phyloP scores from a whole-genome alignment of 768 basidiomycete genomes.

The Boletus fagicola region DNA sequence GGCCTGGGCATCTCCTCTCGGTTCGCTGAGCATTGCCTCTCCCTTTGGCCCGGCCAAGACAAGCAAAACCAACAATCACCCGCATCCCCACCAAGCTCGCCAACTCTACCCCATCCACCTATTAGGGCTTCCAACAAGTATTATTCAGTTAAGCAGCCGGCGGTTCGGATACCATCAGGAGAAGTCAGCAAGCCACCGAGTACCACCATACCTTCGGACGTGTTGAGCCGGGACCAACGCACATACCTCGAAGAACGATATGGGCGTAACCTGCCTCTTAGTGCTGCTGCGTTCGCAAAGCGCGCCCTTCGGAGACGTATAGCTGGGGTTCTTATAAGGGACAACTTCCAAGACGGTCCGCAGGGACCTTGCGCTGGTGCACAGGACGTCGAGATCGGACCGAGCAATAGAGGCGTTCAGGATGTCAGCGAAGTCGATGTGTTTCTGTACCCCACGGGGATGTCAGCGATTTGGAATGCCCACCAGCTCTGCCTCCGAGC shows the following conservation, averaged over 20 bases:
- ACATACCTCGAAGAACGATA: constrained; percentile 93
- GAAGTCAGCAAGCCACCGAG: constrained; percentile 5
- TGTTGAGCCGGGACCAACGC: constrained; percentile 58
- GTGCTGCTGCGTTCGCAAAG: constrained; percentile 77
- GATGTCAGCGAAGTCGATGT: constrained; percentile 84
- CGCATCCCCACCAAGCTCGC: constrained; percentile 27
- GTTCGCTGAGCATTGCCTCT: constrained; percentile 77
- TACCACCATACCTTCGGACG: constrained; percentile 36
- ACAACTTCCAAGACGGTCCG: constrained; percentile 38
- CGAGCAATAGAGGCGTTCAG: constrained; percentile 65
- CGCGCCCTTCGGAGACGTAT: constrained; percentile 83
- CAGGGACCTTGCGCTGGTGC: constrained; percentile 43
- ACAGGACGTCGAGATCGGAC: constrained; percentile 49
- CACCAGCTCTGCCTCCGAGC: constrained; percentile 63
- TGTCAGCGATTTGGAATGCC: constrained; percentile 93
- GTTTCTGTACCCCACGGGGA: constrained; percentile 82
- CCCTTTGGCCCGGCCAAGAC: constrained; percentile 55
- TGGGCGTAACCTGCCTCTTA: constrained; percentile 81
- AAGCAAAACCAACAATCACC: constrained; percentile 20
- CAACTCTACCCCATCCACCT: constrained; percentile 31
- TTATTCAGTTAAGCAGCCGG: constrained; percentile 42
- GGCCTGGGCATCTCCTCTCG: constrained; percentile 90
- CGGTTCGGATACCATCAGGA: constrained; percentile 7
- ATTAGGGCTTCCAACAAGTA: constrained; percentile 55
- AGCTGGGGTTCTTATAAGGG: constrained; percentile 77